Conservation (phyloP, 192 early-diverging fungal genomes). For the Coemansia brasiliensis region DNA sequence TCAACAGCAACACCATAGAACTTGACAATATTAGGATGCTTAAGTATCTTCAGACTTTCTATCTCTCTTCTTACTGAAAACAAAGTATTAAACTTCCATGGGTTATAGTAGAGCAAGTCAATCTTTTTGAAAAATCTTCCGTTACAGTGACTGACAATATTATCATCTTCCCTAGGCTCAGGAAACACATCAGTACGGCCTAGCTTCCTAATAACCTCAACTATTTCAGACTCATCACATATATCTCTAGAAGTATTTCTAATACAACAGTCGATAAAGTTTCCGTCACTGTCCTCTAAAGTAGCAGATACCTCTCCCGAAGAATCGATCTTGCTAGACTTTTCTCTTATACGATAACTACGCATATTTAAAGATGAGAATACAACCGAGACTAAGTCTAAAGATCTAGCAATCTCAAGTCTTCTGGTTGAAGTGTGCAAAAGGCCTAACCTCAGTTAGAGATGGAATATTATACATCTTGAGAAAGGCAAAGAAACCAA, state of each 20-base stretch:
- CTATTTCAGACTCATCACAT: not conserved
- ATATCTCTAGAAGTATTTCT: not conserved
- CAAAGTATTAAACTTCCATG: conserved; percentile 6
- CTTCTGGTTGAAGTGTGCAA: too few species aligned
- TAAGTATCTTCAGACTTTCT: not conserved
- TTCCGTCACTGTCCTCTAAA: not conserved
- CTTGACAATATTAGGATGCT: conserved; percentile 12
- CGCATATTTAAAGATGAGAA: too few species aligned
- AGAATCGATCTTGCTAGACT: not conserved
- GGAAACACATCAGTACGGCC: not conserved
- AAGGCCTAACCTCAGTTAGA: too few species aligned
- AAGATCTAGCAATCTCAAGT: too few species aligned
- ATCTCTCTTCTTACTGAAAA: conserved; percentile 12
- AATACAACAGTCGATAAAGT: not conserved
- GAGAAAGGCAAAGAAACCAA: too few species aligned
- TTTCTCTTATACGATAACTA: not conserved
- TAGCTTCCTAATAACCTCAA: not conserved
- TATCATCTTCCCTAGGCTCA: not conserved
- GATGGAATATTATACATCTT: too few species aligned
- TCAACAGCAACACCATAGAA: not conserved
- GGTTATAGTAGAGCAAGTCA: not conserved
- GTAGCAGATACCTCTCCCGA: not conserved
- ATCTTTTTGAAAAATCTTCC: not conserved
- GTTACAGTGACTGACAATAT: too few species aligned
- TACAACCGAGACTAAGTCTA: too few species aligned